phyloP scores from a whole-genome alignment of 208 protist genomes.

The Acanthamoeba royreba region DNA sequence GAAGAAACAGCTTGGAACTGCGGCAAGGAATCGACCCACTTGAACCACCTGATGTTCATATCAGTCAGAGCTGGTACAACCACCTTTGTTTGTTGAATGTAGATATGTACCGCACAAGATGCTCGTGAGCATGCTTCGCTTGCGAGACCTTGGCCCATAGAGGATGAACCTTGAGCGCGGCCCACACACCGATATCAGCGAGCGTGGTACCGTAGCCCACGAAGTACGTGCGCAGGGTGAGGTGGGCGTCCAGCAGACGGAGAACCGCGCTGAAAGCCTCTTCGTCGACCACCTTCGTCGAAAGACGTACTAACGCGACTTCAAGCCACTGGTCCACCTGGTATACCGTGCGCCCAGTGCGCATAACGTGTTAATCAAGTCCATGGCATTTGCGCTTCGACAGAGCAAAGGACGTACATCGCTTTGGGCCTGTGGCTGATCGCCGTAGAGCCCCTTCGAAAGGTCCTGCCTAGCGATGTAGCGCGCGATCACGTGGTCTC shows the following conservation, averaged over 20 bases:
- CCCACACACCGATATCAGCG: conserved; percentile 39
- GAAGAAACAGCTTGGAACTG: neutral
- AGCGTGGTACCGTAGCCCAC: neutral
- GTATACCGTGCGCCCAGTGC: neutral
- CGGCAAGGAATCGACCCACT: neutral
- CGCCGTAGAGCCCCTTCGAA: neutral
- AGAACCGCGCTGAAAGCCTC: neutral
- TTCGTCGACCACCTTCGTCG: neutral
- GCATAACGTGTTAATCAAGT: neutral
- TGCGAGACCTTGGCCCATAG: conserved; percentile 10
- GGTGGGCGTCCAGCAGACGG: neutral
- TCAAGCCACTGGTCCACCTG: conserved; percentile 45
- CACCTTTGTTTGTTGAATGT: neutral
- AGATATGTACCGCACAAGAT: neutral
- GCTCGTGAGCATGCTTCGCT: neutral
- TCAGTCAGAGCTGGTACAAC: neutral
- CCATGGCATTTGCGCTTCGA: neutral
- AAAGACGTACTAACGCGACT: neutral
- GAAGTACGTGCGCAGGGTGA: conserved; percentile 44
- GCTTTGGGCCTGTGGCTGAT: neutral
- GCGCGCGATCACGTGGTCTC: neutral
- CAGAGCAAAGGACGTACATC: neutral
- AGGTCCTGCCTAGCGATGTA: neutral
- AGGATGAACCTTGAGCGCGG: neutral
- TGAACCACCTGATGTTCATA: neutral